These are phyloP conservation scores for Brettanomyces sp. DNA, from an alignment of 805 yeast species.

Conservation along the genomic window DNA sequence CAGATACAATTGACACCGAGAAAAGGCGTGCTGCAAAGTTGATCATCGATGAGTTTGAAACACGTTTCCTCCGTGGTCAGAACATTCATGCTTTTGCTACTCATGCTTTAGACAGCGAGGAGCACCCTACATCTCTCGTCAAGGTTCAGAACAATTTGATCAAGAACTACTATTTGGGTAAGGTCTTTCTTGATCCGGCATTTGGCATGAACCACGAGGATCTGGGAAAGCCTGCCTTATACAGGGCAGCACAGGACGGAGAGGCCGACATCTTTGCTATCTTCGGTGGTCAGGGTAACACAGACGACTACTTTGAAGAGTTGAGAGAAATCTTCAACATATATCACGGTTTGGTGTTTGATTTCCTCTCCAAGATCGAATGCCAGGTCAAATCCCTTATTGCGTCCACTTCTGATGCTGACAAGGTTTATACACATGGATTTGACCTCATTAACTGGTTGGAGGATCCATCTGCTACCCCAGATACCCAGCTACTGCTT, in stretches of 20 bases:
- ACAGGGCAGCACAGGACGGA: conserved; percentile 53
- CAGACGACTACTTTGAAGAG: conserved; percentile 96
- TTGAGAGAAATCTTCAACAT: conserved; percentile 73
- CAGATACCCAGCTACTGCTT: conserved; percentile 79
- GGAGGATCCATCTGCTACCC: conserved; percentile 73
- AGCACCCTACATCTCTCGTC: conserved; percentile 53
- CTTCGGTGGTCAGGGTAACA: conserved; percentile 98
- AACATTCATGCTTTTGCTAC: conserved; percentile 91
- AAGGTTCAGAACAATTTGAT: conserved; percentile 67
- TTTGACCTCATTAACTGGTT: conserved; percentile 86
- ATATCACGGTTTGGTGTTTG: conserved; percentile 67
- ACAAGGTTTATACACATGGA: conserved; percentile 89
- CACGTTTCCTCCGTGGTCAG: conserved; percentile 59
- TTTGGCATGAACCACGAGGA: conserved; percentile 12
- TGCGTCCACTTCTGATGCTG: conserved; percentile 63
- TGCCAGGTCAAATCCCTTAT: conserved; percentile 58
- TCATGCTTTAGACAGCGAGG: conserved; percentile 46
- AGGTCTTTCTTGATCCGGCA: conserved; percentile 20
- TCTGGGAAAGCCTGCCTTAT: conserved; percentile 30
- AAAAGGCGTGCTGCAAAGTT: conserved; percentile 53
- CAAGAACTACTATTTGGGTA: conserved; percentile 57
- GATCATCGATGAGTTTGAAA: conserved; percentile 75
- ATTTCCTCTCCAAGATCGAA: conserved; percentile 64
- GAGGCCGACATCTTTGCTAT: conserved; percentile 68
- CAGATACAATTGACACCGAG: conserved; percentile 18